phyloP scores from a whole-genome alignment of 208 protist genomes.

The Leishmania tropica region DNA sequence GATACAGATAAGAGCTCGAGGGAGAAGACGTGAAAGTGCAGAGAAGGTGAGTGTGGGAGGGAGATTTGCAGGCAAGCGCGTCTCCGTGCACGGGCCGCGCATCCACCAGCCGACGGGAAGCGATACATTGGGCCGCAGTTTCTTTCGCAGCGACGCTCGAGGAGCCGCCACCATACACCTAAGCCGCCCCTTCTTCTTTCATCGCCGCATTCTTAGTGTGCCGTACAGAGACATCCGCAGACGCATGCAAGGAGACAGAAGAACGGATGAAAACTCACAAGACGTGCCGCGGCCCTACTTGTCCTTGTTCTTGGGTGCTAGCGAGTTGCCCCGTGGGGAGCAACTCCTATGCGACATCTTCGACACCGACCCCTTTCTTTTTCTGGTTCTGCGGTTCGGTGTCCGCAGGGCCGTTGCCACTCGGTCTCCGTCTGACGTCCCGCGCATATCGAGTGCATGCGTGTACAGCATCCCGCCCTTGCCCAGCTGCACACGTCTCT shows the following conservation, averaged over 20 bases:
- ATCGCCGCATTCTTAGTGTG: background rate
- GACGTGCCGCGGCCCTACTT: background rate
- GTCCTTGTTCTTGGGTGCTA: background rate
- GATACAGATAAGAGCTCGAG: background rate
- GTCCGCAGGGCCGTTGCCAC: background rate
- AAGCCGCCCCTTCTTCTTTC: background rate
- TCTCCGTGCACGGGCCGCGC: too few species aligned
- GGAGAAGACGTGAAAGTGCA: background rate
- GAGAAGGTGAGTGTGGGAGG: background rate
- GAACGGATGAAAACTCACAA: background rate
- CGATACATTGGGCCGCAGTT: background rate
- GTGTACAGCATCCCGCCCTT: background rate
- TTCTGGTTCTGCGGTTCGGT: background rate
- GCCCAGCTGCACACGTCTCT: background rate
- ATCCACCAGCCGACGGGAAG: too few species aligned
- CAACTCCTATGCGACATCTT: background rate
- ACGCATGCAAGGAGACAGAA: too few species aligned
- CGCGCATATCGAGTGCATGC: background rate
- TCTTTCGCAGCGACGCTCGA: background rate
- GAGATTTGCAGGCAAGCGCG: too few species aligned
- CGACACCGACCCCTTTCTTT: background rate
- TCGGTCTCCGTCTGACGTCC: background rate
- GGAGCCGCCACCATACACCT: background rate
- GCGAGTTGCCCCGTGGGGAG: background rate
- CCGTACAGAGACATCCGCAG: background rate